phyloP scores from a whole-genome alignment of 257 asterid genomes.

The Solanum arcanum region DNA sequence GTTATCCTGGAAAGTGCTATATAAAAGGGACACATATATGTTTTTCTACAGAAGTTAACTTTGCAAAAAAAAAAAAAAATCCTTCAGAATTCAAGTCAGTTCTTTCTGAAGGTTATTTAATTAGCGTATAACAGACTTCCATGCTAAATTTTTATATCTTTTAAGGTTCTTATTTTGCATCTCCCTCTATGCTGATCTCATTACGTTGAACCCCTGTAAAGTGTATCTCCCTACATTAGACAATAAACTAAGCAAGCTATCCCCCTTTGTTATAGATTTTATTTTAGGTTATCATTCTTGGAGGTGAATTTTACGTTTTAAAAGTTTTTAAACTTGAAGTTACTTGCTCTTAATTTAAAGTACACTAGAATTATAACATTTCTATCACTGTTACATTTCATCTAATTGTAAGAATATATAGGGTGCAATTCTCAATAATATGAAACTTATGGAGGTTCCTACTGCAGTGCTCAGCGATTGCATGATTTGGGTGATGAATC shows the following conservation, averaged over 20 bases:
- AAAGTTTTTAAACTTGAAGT: not conserved
- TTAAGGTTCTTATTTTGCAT: not conserved
- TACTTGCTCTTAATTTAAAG: not conserved
- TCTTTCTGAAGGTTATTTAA: not conserved
- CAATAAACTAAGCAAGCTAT: not conserved
- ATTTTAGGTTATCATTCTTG: not conserved
- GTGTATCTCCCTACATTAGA: not conserved
- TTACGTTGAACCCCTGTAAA: not conserved
- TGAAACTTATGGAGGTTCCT: conserved; percentile 4
- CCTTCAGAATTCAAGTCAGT: not conserved
- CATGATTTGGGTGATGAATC: conserved; percentile 89
- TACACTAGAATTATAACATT: not conserved
- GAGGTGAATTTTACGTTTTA: not conserved
- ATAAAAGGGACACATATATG: not conserved
- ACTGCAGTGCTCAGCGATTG: conserved; percentile 61
- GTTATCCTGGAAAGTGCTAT: not conserved
- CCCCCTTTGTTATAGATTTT: not conserved
- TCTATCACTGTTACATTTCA: not conserved
- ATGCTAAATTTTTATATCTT: not conserved
- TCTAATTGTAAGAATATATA: not conserved
- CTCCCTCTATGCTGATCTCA: not conserved
- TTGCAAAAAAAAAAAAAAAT: not conserved
- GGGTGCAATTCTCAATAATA: not conserved
- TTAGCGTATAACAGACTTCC: not conserved
- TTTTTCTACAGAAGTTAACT: not conserved